Conservation (phyloP, 768 basidiomycete genomes). For the Roridomyces roridus region DNA sequence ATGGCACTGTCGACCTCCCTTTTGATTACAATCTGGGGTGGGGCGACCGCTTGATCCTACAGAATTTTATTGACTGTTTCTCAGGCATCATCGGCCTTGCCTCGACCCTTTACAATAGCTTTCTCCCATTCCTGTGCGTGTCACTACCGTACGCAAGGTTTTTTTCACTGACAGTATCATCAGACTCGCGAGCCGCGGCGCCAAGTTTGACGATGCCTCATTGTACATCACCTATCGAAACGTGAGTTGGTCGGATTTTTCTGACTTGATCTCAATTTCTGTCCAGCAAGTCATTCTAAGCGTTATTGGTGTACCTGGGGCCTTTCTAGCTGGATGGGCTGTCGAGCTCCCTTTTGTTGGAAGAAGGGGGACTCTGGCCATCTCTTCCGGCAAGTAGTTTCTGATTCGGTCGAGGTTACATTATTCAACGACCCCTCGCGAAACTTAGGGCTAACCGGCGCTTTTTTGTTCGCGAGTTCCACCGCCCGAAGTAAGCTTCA, state of each 20-base stretch:
- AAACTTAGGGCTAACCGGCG: conserved; percentile 71
- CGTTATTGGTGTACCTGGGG: conserved; percentile 71
- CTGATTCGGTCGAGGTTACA: conserved; percentile 26
- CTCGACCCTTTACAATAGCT: conserved; percentile 55
- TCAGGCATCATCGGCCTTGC: conserved; percentile 79
- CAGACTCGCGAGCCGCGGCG: conserved; percentile 70
- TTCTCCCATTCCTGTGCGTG: conserved; percentile 27
- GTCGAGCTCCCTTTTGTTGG: conserved; percentile 72
- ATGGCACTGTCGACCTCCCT: conserved; percentile 57
- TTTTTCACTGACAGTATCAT: neutral
- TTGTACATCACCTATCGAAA: conserved; percentile 79
- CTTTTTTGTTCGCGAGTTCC: conserved; percentile 76
- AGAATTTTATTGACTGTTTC: neutral
- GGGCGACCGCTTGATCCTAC: neutral
- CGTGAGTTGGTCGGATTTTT: conserved; percentile 36
- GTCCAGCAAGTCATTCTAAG: conserved; percentile 73
- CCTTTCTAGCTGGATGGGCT: conserved; percentile 72
- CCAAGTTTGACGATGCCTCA: conserved; percentile 72
- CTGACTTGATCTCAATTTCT: neutral
- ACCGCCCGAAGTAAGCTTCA: conserved; percentile 62
- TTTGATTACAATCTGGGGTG: conserved; percentile 61
- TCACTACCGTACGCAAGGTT: neutral
- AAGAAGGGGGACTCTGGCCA: conserved; percentile 67
- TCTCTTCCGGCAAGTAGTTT: conserved; percentile 61
- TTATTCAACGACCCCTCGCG: conserved; percentile 52